Conservation (phyloP, 495 filamentous ascomycete species). For the Xylaria curta region DNA sequence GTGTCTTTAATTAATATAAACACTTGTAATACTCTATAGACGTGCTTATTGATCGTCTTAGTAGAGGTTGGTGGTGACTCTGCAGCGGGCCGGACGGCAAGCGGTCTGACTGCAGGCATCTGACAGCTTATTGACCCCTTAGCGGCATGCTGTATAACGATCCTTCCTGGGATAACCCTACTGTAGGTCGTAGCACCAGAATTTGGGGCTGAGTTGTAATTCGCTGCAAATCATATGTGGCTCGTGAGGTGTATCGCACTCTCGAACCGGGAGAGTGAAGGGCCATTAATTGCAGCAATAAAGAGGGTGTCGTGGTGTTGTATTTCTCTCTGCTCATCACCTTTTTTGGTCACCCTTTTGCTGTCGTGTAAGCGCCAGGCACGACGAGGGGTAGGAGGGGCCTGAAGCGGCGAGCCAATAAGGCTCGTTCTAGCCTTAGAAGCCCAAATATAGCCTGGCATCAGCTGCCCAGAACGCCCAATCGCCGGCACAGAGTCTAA, state of each 20-base stretch:
- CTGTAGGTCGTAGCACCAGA: constrained; percentile 5
- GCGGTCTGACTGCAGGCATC: constrained; percentile 16
- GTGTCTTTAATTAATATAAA: constrained; percentile 14
- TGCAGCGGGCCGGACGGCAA: constrained; percentile 25
- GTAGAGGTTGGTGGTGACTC: constrained; percentile 15
- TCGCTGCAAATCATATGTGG: constrained; percentile 6
- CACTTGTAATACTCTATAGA: neutral
- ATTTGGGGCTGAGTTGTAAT: neutral
- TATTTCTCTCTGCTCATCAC: constrained; percentile 2
- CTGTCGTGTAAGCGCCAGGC: constrained; percentile 26
- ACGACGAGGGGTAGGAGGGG: constrained; percentile 23
- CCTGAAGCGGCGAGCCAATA: constrained; percentile 10
- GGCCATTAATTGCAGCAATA: neutral
- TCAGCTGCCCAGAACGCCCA: constrained; percentile 7
- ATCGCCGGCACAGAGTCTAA: constrained; percentile 1
- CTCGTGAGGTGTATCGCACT: neutral
- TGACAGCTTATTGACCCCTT: neutral
- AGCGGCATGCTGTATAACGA: constrained; percentile 1
- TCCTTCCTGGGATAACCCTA: neutral
- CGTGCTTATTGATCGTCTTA: neutral
- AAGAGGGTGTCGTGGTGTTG: constrained; percentile 21
- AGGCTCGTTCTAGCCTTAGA: neutral
- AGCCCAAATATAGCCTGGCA: constrained; percentile 16
- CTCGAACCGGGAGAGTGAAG: neutral
- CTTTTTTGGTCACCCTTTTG: constrained; percentile 2